phyloP scores from a whole-genome alignment of 2,329 filamentous ascomycete species.

The Alternaria viburni region DNA sequence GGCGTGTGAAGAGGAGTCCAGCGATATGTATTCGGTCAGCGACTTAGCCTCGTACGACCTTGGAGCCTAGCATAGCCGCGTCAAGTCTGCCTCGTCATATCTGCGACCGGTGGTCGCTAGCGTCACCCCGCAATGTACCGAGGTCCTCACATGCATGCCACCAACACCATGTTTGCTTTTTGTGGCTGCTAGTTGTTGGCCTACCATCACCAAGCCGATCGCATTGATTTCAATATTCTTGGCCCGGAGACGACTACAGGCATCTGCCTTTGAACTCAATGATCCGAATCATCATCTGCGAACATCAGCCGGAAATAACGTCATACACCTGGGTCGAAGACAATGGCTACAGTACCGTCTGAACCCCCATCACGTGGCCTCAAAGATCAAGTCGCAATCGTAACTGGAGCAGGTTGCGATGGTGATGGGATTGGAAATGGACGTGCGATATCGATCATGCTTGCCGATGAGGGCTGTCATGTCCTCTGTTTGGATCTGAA shows the following conservation, averaged over 20 bases:
- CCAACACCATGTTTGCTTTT: neutral
- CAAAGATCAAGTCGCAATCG: constrained; percentile 57
- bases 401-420: constrained; percentile 65
- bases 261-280: neutral
- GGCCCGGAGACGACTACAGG: neutral
- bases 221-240: neutral
- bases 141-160: neutral
- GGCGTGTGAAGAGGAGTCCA: too few relatives aligned
- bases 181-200: constrained; percentile 1
- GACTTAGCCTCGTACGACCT: too few relatives aligned
- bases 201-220: neutral
- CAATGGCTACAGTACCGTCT: constrained; percentile 24
- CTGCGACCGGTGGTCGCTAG: constrained; percentile 16
- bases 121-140: constrained; percentile 11
- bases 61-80: neutral
- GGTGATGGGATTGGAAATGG: constrained; percentile 68
- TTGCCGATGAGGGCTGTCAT: constrained; percentile 64
- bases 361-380: constrained; percentile 50
- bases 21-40: too few relatives aligned
- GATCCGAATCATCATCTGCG: neutral
- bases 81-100: neutral
- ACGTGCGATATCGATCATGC: constrained; percentile 63
- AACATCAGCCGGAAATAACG: neutral
- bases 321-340: neutral
- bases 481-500: constrained; percentile 66